Percentiles rank a stretch among this genome's conserved stretches.
Evolutionary conservation across 2,329 filamentous ascomycete species (phyloP).

Genomic region (Penicillium paneum): DNA sequence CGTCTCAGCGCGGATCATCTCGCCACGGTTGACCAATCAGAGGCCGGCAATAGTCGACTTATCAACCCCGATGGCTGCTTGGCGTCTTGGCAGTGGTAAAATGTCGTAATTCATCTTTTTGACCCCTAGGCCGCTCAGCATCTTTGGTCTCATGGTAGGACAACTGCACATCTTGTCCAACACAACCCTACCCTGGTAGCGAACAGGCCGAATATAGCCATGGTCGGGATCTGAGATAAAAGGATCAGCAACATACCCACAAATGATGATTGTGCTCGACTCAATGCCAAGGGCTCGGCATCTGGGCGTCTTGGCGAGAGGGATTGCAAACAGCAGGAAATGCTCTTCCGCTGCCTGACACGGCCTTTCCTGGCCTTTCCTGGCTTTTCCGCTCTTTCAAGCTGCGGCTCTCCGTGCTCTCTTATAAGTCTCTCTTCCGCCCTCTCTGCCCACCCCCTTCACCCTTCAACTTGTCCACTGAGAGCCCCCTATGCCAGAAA

Average conservation of each 20-base stretch:
- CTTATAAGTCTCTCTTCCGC: slow-evolving; percentile 17
- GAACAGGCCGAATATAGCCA: not conserved
- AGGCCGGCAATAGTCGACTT: not conserved
- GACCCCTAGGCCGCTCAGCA: slow-evolving; percentile 9
- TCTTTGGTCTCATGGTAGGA: not conserved
- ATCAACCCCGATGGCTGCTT: slow-evolving; percentile 12
- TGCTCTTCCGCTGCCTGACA: slow-evolving; percentile 23
- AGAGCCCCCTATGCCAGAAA: slow-evolving; percentile 7
- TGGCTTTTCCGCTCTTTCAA: slow-evolving; percentile 22
- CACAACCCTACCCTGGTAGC: not conserved
- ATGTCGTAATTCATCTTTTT: slow-evolving; percentile 12
- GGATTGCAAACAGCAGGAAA: slow-evolving; percentile 22
- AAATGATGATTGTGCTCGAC: slow-evolving; percentile 7
- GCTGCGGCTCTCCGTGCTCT: slow-evolving; percentile 10
- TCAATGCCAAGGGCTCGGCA: slow-evolving; percentile 33
- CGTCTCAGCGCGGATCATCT: slow-evolving; percentile 13
- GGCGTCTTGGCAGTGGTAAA: slow-evolving; percentile 27
- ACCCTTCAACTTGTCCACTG: slow-evolving; percentile 9
- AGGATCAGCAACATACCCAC: not conserved
- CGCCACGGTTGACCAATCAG: slow-evolving; percentile 12
- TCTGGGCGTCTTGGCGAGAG: slow-evolving; percentile 31
- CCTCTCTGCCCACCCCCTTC: slow-evolving; percentile 4
- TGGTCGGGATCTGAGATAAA: not conserved
- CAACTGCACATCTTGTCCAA: slow-evolving; percentile 4
- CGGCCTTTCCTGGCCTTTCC: slow-evolving; percentile 24